These are phyloP conservation scores for Pinguiococcus pyrenoidosus DNA, from an alignment of 108 stramenopile genomes.

Conservation along the genomic window DNA sequence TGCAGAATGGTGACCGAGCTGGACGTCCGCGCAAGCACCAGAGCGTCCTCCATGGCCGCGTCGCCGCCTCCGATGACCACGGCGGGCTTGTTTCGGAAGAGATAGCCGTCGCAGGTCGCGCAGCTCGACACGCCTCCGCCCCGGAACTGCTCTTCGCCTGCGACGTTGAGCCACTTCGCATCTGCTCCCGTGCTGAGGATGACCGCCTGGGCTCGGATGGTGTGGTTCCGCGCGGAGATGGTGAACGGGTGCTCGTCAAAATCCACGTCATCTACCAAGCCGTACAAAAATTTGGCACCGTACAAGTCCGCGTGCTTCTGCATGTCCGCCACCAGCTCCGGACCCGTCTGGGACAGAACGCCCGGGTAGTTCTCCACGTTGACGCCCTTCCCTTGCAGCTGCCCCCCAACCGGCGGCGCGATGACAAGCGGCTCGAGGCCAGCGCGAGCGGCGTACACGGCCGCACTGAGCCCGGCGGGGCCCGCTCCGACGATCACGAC, in stretches of 20 bases:
- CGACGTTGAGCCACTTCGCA: constrained; percentile 70
- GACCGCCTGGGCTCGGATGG: constrained; percentile 25
- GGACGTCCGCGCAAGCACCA: constrained; percentile 68
- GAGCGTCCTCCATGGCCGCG: constrained; percentile 87
- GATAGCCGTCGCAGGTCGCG: constrained; percentile 80
- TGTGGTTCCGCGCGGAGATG: constrained; percentile 1
- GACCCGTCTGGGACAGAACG: constrained; percentile 11
- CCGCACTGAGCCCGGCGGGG: constrained; percentile 75
- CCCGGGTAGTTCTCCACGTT: constrained; percentile 88
- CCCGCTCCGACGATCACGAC: constrained; percentile 82
- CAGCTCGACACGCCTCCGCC: constrained; percentile 79
- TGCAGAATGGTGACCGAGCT: constrained; percentile 67
- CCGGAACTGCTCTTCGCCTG: constrained; percentile 66
- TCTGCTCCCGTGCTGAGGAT: constrained; percentile 89
- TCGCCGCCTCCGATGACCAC: constrained; percentile 89
- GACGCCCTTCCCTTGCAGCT: constrained; percentile 79
- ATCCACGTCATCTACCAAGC: constrained; percentile 7
- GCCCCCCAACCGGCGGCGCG: constrained; percentile 65
- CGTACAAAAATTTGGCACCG: constrained; percentile 9
- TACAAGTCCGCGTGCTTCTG: constrained; percentile 10
- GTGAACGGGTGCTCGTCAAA: constrained; percentile 3
- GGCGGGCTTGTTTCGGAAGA: background rate
- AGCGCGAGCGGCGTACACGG: constrained; percentile 81
- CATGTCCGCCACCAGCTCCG: constrained; percentile 21
- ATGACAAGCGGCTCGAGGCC: constrained; percentile 31